A percentile compares a stretch with the other conserved stretches of the same genome.
These are phyloP conservation scores for Fusarium algeriense DNA, from an alignment of 2,329 filamentous ascomycete species.

Conservation along the genomic window DNA sequence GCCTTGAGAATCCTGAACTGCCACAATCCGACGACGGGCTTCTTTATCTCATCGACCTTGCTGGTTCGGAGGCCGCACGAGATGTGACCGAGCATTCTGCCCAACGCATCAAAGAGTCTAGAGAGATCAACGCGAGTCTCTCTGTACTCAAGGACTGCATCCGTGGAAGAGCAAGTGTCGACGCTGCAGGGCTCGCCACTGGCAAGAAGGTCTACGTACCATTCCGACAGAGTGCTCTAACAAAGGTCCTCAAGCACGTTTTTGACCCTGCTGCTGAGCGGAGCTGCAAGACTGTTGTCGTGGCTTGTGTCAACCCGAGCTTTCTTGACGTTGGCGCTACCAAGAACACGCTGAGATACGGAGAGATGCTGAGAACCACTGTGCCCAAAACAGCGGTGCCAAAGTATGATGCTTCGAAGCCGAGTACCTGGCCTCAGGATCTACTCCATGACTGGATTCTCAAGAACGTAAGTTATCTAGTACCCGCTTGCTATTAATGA, in stretches of 20 bases:
- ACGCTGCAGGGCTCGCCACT: conserved; percentile 41
- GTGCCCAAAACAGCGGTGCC: conserved; percentile 47
- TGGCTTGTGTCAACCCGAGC: conserved; percentile 63
- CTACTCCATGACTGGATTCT: conserved; percentile 56
- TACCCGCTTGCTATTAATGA: not conserved
- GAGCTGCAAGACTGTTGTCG: conserved; percentile 58
- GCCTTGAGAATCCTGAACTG: conserved; percentile 52
- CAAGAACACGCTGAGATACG: conserved; percentile 64
- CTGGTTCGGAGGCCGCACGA: conserved; percentile 62
- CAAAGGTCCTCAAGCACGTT: conserved; percentile 62
- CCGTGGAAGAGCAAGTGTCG: conserved; percentile 56
- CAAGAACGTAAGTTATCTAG: conserved; percentile 52
- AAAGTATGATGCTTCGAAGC: conserved; percentile 45
- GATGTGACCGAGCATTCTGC: conserved; percentile 56
- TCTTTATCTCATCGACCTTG: conserved; percentile 62
- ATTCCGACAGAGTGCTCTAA: conserved; percentile 61
- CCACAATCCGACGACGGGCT: conserved; percentile 54
- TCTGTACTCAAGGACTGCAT: conserved; percentile 67
- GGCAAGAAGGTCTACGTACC: conserved; percentile 56
- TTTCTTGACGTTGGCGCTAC: conserved; percentile 58
- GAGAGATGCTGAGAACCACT: conserved; percentile 59
- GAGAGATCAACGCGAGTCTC: conserved; percentile 62
- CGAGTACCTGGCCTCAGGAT: conserved; percentile 56
- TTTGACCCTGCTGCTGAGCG: conserved; percentile 59
- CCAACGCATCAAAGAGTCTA: conserved; percentile 60